Percentiles rank a stretch among this genome's conserved stretches.
phyloP scores from a whole-genome alignment of 345 rosid species.

The Reutealis trisperma region DNA sequence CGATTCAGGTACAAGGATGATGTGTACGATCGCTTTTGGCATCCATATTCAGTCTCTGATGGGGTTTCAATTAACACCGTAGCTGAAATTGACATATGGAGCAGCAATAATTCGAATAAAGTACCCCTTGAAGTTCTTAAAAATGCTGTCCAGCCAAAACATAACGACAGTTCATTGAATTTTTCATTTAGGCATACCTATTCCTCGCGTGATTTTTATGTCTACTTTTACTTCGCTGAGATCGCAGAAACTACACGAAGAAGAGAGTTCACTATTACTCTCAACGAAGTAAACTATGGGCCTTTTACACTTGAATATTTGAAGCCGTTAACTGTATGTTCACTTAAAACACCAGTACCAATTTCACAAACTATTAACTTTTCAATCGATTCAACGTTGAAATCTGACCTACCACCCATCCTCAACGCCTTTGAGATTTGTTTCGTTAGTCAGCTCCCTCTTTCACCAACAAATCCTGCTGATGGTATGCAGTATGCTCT shows the following conservation, averaged over 20 bases:
- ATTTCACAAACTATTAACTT: too few relatives aligned
- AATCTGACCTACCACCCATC: too few relatives aligned
- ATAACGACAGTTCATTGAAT: background rate
- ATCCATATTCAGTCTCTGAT: conserved; percentile 2
- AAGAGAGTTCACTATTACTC: conserved; percentile 16
- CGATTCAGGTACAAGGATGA: conserved; percentile 23
- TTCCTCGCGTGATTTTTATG: background rate
- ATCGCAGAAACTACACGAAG: too few relatives aligned
- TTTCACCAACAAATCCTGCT: too few relatives aligned
- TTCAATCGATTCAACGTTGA: too few relatives aligned
- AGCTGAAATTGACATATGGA: background rate
- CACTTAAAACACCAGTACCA: too few relatives aligned
- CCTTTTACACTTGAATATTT: background rate
- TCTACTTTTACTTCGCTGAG: conserved; percentile 25
- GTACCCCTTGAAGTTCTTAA: background rate
- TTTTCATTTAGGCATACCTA: too few relatives aligned
- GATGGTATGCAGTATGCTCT: too few relatives aligned
- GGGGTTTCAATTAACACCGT: background rate
- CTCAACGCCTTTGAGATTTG: too few relatives aligned
- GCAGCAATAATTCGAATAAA: background rate
- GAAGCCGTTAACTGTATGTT: too few relatives aligned
- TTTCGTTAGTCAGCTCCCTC: too few relatives aligned
- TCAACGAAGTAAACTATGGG: background rate
- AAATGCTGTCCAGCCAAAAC: background rate
- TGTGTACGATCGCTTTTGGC: conserved; percentile 34